phyloP scores from a whole-genome alignment of 2,329 filamentous ascomycete species.

The Thielaviopsis punctulata region DNA sequence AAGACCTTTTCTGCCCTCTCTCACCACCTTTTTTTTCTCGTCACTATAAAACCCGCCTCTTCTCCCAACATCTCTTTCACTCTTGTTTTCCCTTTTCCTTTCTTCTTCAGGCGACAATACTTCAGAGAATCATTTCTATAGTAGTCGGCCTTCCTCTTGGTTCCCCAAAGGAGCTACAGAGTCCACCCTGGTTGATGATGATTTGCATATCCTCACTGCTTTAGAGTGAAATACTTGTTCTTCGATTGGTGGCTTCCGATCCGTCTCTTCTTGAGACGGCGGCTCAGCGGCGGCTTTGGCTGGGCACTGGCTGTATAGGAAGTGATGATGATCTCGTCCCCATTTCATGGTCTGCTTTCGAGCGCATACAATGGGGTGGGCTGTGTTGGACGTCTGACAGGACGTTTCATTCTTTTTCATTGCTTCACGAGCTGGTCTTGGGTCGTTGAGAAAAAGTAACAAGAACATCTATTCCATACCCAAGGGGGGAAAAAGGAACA shows the following conservation, averaged over 20 bases:
- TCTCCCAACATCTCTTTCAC: no score
- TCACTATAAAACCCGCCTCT: no score
- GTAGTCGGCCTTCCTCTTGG: slow-evolving; percentile 81
- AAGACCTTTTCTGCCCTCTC: no score
- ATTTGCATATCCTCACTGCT: slow-evolving; percentile 68
- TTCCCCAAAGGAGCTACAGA: slow-evolving; percentile 86
- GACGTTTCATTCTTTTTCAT: slow-evolving; percentile 35
- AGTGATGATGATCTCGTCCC: slow-evolving; percentile 93
- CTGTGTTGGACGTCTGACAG: slow-evolving; percentile 84
- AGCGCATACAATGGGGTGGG: slow-evolving; percentile 64
- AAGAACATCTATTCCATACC: background rate
- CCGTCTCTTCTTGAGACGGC: slow-evolving; percentile 37
- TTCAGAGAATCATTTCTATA: slow-evolving; percentile 89
- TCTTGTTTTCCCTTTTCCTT: slow-evolving; percentile 7
- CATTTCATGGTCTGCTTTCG: slow-evolving; percentile 52
- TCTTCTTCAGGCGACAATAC: slow-evolving; percentile 13
- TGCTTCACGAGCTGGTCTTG: slow-evolving; percentile 27
- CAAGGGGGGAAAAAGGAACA: background rate
- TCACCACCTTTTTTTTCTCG: no score
- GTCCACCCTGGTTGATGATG: slow-evolving; percentile 89
- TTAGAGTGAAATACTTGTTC: slow-evolving; percentile 69
- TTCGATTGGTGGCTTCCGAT: slow-evolving; percentile 41
- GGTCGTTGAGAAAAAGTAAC: slow-evolving; percentile 33
- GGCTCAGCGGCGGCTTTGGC: slow-evolving; percentile 19
- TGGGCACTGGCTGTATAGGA: slow-evolving; percentile 47